Evolutionary conservation across 768 basidiomycete species (phyloP), one percentile per base, ranked within the genome.

Genomic region (Suillus subaureus): DNA sequence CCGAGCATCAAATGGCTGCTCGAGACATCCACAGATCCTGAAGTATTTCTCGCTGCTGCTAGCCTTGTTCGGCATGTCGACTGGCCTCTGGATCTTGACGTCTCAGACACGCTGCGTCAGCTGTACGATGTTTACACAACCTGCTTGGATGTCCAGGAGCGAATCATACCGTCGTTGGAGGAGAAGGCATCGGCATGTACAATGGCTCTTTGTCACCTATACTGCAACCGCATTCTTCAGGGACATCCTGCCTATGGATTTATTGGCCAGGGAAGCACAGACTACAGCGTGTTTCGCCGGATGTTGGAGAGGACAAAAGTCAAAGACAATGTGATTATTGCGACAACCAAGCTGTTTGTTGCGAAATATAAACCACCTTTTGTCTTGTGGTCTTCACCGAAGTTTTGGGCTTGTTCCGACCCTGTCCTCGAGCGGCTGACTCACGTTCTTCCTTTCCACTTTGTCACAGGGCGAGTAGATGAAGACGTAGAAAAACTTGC

Each of bases 11-110:
- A 54, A 45, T 72, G 71, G 71, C 47, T 72, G 7, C 62, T 72
- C n/a, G 64, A 68, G 43, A 72, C 63, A 3, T 72, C 71, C 16
- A 70, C 61, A 4, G 69, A 72, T 66, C 68, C 67, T 37, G 67
- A 60, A 55, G 43, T 51, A 8, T 28, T 51, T 51, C 15, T 3
- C 23, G 49, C 49, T 2, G 49, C 49, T 51, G 49, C 49, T 51
- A 13, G 13, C 49, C 23, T 51, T 51, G 49, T 51, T 28, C 26
- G 13, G 6, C 15, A 3, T 6, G 26, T 51, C 15, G 26, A 51
- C 3, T 51, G 49, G 49, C 49, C 49, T 23, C 26, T 51, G 49
- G 49, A 51, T 51, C 26, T 51, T 51, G 49, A 28, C 15, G 7
- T 51, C 15, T 51, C 49, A 16, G 13, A 28, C 26, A 28, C 7